Conservation (phyloP, 1,139 yeast species). For the Geotrichum restrictum region DNA sequence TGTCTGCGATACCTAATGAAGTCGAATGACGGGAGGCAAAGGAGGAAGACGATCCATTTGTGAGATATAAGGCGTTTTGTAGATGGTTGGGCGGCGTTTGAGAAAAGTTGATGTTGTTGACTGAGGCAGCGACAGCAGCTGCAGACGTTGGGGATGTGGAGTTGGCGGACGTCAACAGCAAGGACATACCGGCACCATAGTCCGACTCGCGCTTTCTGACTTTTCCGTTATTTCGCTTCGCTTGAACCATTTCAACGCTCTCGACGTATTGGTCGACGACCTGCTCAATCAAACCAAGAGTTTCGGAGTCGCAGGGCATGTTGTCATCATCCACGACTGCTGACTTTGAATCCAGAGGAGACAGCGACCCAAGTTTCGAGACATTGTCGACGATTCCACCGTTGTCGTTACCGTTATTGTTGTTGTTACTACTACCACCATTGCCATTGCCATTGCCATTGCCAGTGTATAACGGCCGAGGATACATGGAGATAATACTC, state of each 20-base stretch:
- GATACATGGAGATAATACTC: constrained; percentile 15
- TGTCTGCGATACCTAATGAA: constrained; percentile 10
- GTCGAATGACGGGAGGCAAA: neutral
- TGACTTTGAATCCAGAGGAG: neutral
- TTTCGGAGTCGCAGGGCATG: constrained; percentile 17
- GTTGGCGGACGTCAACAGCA: neutral
- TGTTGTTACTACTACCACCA: neutral
- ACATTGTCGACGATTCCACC: neutral
- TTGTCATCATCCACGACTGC: constrained; percentile 7
- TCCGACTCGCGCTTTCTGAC: constrained; percentile 1
- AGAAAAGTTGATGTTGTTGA: too few species aligned
- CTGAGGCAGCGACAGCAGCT: too few species aligned
- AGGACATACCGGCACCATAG: neutral
- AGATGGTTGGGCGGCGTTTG: too few species aligned
- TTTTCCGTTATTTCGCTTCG: constrained; percentile 1
- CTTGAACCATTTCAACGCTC: constrained; percentile 7
- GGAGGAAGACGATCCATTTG: neutral
- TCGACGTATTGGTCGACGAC: constrained; percentile 19
- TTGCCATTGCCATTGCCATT: too few species aligned
- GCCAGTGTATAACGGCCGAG: neutral
- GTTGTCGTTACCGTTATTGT: neutral
- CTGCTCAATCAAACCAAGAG: constrained; percentile 15
- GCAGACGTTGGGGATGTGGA: neutral
- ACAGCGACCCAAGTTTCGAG: neutral
- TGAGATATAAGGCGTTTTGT: too few species aligned